Evolutionary conservation across 1,139 yeast species (phyloP).

Genomic region (Petasospora rhodanensis): DNA sequence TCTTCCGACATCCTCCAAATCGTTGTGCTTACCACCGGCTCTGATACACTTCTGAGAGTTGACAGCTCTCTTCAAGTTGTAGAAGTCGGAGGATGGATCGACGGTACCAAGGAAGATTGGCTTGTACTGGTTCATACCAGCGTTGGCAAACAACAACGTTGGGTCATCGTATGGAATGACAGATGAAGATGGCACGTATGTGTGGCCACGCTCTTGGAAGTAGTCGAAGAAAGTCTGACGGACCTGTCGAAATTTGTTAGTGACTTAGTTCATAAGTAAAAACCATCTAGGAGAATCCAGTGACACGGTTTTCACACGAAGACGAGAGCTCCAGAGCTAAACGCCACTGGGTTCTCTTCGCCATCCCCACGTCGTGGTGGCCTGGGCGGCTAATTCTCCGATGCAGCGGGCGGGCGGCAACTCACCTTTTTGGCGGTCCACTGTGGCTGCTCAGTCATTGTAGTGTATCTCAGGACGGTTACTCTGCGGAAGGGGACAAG

Average conservation of each 20-base stretch:
- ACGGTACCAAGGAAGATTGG: conserved; percentile 96
- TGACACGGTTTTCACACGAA: no score
- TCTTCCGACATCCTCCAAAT: conserved; percentile 95
- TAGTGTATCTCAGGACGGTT: conserved; percentile 6
- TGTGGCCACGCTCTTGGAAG: conserved; percentile 67
- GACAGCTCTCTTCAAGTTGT: conserved; percentile 78
- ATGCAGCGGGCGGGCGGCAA: no score
- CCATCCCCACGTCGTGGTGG: no score
- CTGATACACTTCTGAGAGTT: conserved; percentile 98
- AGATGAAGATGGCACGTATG: conserved; percentile 85
- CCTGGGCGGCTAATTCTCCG: no score
- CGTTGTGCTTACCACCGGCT: conserved; percentile 99
- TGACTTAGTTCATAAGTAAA: no score
- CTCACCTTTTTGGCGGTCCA: conserved; percentile 27
- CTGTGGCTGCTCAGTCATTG: conserved; percentile 21
- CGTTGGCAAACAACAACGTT: conserved; percentile 89
- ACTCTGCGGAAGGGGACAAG: conserved; percentile 3
- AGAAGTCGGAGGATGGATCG: conserved; percentile 87
- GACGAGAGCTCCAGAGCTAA: no score
- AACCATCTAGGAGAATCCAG: no score
- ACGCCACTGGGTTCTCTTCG: no score
- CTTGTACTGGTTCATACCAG: conserved; percentile 98
- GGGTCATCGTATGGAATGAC: conserved; percentile 98
- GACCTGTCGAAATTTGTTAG: conserved; percentile 36
- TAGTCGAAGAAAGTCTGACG: conserved; percentile 83